Evolutionary conservation across 2,329 filamentous ascomycete genomes (phyloP).

Genomic region (Waltergamsia citrina): DNA sequence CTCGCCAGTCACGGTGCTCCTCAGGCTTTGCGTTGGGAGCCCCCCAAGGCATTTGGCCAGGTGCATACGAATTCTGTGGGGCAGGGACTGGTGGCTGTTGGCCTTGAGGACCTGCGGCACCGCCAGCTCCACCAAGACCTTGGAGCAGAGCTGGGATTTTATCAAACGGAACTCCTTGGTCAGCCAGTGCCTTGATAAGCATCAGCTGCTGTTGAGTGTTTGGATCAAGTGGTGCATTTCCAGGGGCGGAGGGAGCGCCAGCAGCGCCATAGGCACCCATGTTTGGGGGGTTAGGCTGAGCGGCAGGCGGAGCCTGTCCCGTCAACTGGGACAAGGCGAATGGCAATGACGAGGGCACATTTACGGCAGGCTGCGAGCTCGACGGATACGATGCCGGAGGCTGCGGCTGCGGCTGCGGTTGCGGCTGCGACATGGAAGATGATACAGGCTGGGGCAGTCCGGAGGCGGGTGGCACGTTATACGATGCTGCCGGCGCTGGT

Average conservation of each 20-base stretch:
- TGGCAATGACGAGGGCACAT: conserved; percentile 39
- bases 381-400: conserved; percentile 26
- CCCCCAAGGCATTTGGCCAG: conserved; percentile 21
- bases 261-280: conserved; percentile 20
- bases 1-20: conserved; percentile 41
- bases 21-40: conserved; percentile 19
- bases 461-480: conserved; percentile 19
- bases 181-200: conserved; percentile 65
- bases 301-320: conserved; percentile 16
- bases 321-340: conserved; percentile 24
- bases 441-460: conserved; percentile 20
- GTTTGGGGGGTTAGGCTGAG: conserved; percentile 1
- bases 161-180: conserved; percentile 68
- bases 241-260: conserved; percentile 13
- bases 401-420: conserved; percentile 13
- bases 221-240: conserved; percentile 28
- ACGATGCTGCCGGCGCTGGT: conserved; percentile 33
- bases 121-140: conserved; percentile 31
- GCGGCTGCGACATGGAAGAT: conserved; percentile 17
- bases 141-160: conserved; percentile 57
- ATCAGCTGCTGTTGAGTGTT: conserved; percentile 62
- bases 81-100: conserved; percentile 28
- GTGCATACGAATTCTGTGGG: conserved; percentile 31
- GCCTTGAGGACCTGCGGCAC: conserved; percentile 21
- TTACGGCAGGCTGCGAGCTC: conserved; percentile 52